Conservation (phyloP, 2,329 filamentous ascomycete species). For the Aspergillus pseudoterreus region DNA sequence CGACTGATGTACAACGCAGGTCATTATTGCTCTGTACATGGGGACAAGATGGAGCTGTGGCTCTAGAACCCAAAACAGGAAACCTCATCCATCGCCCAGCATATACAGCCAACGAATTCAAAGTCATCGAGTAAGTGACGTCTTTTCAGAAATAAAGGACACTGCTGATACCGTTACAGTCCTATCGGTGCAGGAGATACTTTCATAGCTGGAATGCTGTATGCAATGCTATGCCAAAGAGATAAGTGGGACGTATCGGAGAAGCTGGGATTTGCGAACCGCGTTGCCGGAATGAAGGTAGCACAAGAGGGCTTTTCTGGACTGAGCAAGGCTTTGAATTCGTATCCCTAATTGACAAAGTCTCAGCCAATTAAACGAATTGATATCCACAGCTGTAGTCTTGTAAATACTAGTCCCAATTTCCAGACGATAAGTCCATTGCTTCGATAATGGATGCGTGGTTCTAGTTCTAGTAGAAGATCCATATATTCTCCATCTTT, state of each 20-base stretch:
- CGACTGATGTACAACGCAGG: slow-evolving; percentile 24
- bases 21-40: slow-evolving; percentile 56
- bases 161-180: slow-evolving; percentile 40
- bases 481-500: no score
- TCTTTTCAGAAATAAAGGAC: background rate
- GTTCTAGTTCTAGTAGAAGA: no score
- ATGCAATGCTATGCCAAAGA: slow-evolving; percentile 51
- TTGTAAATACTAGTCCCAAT: background rate
- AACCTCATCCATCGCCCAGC: slow-evolving; percentile 44
- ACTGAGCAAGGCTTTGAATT: slow-evolving; percentile 35
- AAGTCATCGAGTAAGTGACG: slow-evolving; percentile 58
- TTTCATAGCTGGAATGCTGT: slow-evolving; percentile 69
- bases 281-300: slow-evolving; percentile 66
- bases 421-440: no score
- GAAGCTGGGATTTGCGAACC: slow-evolving; percentile 60
- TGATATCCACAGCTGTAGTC: background rate
- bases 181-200: slow-evolving; percentile 72
- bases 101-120: slow-evolving; percentile 33
- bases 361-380: background rate
- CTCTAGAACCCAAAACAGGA: slow-evolving; percentile 36
- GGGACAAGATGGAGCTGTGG: slow-evolving; percentile 54
- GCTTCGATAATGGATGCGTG: no score
- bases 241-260: slow-evolving; percentile 47
- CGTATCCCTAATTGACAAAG: background rate
- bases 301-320: slow-evolving; percentile 62